Evolutionary conservation across 1,139 yeast species (phyloP), one percentile per base, ranked within the genome.

Genomic region (Yamadazyma sp.): DNA sequence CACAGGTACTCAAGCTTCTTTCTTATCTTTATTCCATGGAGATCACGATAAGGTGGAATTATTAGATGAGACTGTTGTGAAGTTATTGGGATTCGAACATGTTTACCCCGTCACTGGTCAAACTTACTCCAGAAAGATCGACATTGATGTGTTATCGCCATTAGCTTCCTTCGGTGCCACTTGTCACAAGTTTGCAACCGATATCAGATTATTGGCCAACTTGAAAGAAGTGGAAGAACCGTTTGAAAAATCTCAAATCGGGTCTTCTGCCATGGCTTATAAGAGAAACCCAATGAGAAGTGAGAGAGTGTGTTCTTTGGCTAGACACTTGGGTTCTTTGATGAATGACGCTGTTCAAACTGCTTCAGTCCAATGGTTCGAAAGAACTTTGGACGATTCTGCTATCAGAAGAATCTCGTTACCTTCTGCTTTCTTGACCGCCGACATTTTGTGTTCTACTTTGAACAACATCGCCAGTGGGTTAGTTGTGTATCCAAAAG

Each of bases 281-380:
- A 92, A 92, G 79, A 87, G 99, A 73, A 92, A 92, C 74, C 99
- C 99, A 65, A 92, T 92, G 99, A 85, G 99, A 74, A 85, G 94
- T 61, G 99, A 92, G 73, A 84, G 99, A 65, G 98, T 92, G 45
- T 92, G 99, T 71, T 92, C 98, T 18, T 77, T 94, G 53, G 81
- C 98, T 20, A 87, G 98, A 74, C 98, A 92, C 66, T 68, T 92
- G 66, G 96, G 96, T 52, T 85, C 96, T 16, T 74, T 89, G 55
- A 85, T 85, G 71, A 88, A 77, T 60, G 98, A 92, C 64, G 95
- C 97, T 39, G 84, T 92, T 53, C 94, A 89, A 68, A 92, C 98
- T 40, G 95, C 98, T 10, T 84, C 96, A 28, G 97, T 94, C 34
- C 99, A 94, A 71, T 94, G 98, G 98, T 92, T 94, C 62, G 98